Evolutionary conservation across 805 yeast genomes (phyloP), one percentile per base, ranked within the genome.

Genomic region (Candida xiaguanensis): DNA sequence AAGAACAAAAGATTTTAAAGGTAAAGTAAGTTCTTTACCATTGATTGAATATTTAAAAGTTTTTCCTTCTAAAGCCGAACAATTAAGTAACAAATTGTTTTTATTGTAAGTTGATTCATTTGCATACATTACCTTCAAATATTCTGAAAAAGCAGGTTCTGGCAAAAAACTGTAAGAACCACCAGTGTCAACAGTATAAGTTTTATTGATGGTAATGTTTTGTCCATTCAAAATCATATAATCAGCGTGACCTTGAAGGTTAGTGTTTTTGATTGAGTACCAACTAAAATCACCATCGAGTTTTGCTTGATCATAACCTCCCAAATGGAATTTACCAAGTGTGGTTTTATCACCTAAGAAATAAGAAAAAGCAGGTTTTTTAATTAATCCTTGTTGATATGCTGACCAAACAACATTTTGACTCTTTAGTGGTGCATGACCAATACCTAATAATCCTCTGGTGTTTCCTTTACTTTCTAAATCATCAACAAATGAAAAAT

Each of bases 231-330:
- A 4, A 8, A 18, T 12, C 14, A 35, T 18, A 11, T 24, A 34
- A 18, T 34, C 24, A 11, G 17, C 24, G 5, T 19, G 34, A 14
- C 26, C 27, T 11, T 15, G 13, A 23, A 13, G 2, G 5, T 3
- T 22, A 9, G 14, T n/a, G 2, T 8, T 20, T n/a, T n/a, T n/a
- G 8, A 14, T 32, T n/a, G 27, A n/a, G 3, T 6, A 7, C 36
- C 36, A 32, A 8, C n/a, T 23, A 32, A 32, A 23, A 4, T 32
- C 28, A 13, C 27, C 25, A 13, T 31, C 34, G 4, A 31, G n/a
- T n/a, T 22, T 31, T 13, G 34, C 36, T 23, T 32, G n/a, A 12
- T 32, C 36, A 15, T 32, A 32, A 23, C 28, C 36, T 4, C 36
- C 36, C 11, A 32, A 3, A 16, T 32, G 20, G 14, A 32, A 8